These are phyloP conservation scores for Trichothecium roseum DNA, from an alignment of 2,329 filamentous ascomycete species.

Conservation along the genomic window DNA sequence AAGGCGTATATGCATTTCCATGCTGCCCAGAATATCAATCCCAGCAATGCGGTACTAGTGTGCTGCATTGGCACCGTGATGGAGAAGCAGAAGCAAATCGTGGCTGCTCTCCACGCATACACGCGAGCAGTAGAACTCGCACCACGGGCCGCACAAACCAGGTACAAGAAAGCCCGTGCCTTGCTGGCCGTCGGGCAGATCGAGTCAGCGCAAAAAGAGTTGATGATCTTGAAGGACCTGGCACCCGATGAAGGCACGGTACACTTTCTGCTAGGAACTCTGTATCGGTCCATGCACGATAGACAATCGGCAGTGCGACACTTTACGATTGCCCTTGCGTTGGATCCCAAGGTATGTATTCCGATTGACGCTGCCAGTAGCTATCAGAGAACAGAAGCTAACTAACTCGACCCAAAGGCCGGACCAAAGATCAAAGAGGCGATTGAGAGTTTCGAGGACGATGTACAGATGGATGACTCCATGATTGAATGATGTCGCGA, in stretches of 20 bases:
- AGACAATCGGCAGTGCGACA: constrained; percentile 78
- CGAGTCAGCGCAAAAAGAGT: constrained; percentile 65
- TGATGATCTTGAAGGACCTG: constrained; percentile 81
- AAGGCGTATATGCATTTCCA: constrained; percentile 88
- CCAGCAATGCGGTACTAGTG: constrained; percentile 83
- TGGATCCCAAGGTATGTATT: constrained; percentile 84
- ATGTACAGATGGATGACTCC: constrained; percentile 59
- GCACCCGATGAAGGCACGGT: constrained; percentile 93
- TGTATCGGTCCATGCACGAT: constrained; percentile 64
- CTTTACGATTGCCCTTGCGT: constrained; percentile 87
- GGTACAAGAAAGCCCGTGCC: constrained; percentile 87
- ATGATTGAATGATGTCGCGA: constrained; percentile 43
- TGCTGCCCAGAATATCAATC: constrained; percentile 80
- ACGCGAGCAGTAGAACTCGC: constrained; percentile 72
- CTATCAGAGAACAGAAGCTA: constrained; percentile 7
- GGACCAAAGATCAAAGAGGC: constrained; percentile 92
- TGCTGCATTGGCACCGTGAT: constrained; percentile 86
- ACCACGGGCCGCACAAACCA: constrained; percentile 69
- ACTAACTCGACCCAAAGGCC: constrained; percentile 46
- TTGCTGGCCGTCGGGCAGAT: constrained; percentile 66
- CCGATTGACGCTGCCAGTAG: no score
- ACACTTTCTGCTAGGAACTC: constrained; percentile 83
- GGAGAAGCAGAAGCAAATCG: constrained; percentile 77
- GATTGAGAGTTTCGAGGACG: constrained; percentile 83
- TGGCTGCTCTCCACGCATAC: constrained; percentile 72